Percentiles rank a stretch among this genome's conserved stretches.
These are phyloP conservation scores for Pseudogymnoascus sp. DNA, from an alignment of 2,329 filamentous ascomycete genomes.

Conservation along the genomic window DNA sequence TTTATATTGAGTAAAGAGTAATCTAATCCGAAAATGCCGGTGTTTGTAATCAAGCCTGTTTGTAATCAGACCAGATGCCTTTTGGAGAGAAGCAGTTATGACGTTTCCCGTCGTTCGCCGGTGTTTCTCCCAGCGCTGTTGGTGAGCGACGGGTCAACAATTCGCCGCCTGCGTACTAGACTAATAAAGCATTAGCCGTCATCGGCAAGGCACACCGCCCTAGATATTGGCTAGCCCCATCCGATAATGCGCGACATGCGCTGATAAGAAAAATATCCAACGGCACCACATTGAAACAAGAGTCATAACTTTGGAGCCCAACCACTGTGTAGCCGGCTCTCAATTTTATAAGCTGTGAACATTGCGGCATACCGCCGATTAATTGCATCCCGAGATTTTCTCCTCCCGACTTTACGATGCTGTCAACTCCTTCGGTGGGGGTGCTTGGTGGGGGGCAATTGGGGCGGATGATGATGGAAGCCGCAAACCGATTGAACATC, in stretches of 20 bases:
- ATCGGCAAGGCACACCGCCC: background rate
- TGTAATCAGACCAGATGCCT: background rate
- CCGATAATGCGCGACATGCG: background rate
- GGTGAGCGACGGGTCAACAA: too few relatives aligned
- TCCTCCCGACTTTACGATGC: background rate
- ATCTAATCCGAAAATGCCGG: background rate
- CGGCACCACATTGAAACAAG: background rate
- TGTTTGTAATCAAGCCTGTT: background rate
- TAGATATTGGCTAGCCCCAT: background rate
- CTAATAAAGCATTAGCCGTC: background rate
- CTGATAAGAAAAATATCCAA: slow-evolving; percentile 6
- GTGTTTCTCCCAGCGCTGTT: background rate
- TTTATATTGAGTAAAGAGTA: background rate
- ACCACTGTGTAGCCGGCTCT: background rate
- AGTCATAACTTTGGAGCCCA: background rate
- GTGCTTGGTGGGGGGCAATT: slow-evolving; percentile 62
- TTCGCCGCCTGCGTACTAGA: background rate
- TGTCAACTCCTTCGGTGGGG: slow-evolving; percentile 25
- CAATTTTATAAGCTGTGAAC: background rate
- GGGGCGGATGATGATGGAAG: slow-evolving; percentile 88
- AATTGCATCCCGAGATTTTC: background rate
- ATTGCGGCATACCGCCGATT: background rate
- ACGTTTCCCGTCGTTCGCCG: background rate
- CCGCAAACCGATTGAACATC: slow-evolving; percentile 68
- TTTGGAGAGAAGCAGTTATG: background rate